These are phyloP conservation scores for sorghum (Sorghum bicolor) DNA, from an alignment of 176 grass and related monocot genomes.

Conservation along the genomic window DNA sequence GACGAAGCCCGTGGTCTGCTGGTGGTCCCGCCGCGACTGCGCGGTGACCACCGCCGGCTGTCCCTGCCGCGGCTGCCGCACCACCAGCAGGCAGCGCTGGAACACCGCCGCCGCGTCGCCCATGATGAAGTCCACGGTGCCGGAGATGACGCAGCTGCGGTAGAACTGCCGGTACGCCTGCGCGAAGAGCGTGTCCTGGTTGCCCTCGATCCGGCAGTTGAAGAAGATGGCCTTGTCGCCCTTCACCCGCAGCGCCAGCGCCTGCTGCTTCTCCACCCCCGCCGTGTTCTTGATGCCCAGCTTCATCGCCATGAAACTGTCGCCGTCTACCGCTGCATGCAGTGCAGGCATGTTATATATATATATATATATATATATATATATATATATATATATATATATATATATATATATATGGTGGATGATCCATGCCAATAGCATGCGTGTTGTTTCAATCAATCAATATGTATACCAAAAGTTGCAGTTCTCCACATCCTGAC, in stretches of 20 bases:
- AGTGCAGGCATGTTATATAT: background rate
- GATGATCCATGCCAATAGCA: background rate
- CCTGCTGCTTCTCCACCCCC: constrained; percentile 59
- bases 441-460: background rate
- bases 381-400: too few species aligned
- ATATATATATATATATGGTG: too few species aligned
- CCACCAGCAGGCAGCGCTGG: constrained; percentile 71
- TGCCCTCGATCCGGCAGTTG: constrained; percentile 77
- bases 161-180: constrained; percentile 89
- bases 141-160: constrained; percentile 77
- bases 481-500: constrained; percentile 66
- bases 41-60: constrained; percentile 71
- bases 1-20: constrained; percentile 84
- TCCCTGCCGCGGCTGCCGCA: constrained; percentile 46
- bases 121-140: constrained; percentile 89
- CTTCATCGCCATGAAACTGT: constrained; percentile 59
- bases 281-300: constrained; percentile 82
- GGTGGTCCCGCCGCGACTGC: constrained; percentile 58
- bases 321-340: constrained; percentile 55
- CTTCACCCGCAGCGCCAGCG: constrained; percentile 74
- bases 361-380: too few species aligned
- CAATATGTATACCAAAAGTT: constrained; percentile 50
- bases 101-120: constrained; percentile 81
- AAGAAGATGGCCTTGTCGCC: constrained; percentile 68
- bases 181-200: constrained; percentile 88